A percentile compares a stretch with the other conserved stretches of the same genome.
phyloP scores from a whole-genome alignment of 768 basidiomycete genomes.

The Lactifluus piperatus region DNA sequence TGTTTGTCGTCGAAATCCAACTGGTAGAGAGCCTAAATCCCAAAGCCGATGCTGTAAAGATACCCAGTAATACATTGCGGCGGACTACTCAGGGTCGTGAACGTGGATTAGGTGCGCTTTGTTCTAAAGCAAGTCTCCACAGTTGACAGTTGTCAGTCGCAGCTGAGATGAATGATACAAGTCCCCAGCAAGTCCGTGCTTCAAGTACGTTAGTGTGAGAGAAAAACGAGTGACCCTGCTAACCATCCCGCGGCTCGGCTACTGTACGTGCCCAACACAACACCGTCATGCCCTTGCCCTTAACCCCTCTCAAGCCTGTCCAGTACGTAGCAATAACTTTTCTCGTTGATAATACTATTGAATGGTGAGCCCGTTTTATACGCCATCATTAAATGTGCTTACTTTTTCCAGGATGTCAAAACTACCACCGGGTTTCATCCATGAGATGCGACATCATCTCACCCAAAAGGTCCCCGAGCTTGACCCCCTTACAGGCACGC shows the following conservation, averaged over 20 bases:
- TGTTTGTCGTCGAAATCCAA: not conserved
- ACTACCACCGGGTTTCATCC: conserved; percentile 68
- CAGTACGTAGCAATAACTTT: conserved; percentile 22
- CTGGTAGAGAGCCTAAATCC: not conserved
- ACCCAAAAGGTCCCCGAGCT: conserved; percentile 36
- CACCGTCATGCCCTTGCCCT: not conserved
- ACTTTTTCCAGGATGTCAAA: conserved; percentile 57
- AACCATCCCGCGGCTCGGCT: too few species aligned
- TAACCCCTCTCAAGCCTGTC: conserved; percentile 7
- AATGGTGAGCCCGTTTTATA: conserved; percentile 26
- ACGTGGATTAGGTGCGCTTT: too few species aligned
- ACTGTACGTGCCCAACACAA: too few species aligned
- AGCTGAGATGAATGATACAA: too few species aligned
- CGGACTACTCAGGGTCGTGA: too few species aligned
- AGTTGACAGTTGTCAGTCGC: not conserved
- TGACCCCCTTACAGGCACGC: conserved; percentile 43
- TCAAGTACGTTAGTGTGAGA: too few species aligned
- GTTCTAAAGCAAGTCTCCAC: too few species aligned
- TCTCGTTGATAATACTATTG: conserved; percentile 31
- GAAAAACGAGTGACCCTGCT: too few species aligned
- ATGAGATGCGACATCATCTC: conserved; percentile 61
- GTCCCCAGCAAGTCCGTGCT: too few species aligned
- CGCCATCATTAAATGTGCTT: not conserved
- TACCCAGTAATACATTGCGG: not conserved
- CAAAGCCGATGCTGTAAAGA: not conserved